These are phyloP conservation scores for Macrophomina tecta DNA, from an alignment of 2,329 filamentous ascomycete genomes.

Conservation along the genomic window DNA sequence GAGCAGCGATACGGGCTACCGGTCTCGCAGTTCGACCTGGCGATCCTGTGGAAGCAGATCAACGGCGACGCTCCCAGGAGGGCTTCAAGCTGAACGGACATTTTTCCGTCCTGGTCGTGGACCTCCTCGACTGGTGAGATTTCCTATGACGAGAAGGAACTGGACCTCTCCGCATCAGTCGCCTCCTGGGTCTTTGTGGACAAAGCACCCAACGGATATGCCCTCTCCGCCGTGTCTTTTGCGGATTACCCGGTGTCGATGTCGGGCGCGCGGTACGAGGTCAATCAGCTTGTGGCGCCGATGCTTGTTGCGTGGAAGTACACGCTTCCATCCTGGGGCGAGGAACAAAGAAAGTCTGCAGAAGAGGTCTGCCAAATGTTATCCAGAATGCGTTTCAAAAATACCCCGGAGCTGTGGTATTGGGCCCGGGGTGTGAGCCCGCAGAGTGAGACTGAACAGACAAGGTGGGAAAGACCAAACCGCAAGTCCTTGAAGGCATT, in stretches of 20 bases:
- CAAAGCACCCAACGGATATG: no score
- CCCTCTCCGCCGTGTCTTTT: no score
- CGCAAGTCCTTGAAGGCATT: no score
- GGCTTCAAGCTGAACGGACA: not conserved
- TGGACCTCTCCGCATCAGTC: not conserved
- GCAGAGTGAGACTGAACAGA: not conserved
- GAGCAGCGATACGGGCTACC: not conserved
- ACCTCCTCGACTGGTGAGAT: not conserved
- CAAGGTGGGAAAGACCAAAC: not conserved
- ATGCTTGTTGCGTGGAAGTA: no score
- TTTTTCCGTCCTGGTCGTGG: not conserved
- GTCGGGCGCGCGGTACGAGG: no score
- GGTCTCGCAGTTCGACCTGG: not conserved
- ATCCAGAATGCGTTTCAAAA: no score
- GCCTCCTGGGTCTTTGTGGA: not conserved
- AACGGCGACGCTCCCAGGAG: not conserved
- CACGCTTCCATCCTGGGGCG: no score
- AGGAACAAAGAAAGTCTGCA: no score
- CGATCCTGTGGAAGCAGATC: not conserved
- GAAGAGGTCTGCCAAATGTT: no score
- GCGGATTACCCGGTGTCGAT: no score
- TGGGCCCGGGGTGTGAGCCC: not conserved
- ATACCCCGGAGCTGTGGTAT: not conserved
- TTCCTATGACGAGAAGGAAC: not conserved
- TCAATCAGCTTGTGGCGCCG: no score